Evolutionary conservation across 768 basidiomycete species (phyloP), one percentile per base, ranked within the genome.

Genomic region (Boletus tomentosulus): DNA sequence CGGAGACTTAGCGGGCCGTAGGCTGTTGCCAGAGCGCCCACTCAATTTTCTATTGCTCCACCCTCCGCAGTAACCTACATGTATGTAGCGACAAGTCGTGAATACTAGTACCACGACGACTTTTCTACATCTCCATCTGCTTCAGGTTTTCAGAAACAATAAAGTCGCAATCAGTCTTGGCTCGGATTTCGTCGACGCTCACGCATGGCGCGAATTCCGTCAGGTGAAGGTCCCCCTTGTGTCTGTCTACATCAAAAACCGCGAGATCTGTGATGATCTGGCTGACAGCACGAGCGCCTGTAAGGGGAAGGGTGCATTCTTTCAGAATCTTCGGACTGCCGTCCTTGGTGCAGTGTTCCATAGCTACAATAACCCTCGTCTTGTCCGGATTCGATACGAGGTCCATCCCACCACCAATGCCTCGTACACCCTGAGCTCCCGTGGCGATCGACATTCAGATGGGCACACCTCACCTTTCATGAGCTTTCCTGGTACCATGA

Each of bases 401-500:
- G 69, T 33, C 31, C 31, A 33, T 8, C 10, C 10, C 31, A 50
- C 94, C 93, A 13, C 93, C 93, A 68, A 96, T 93, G 3, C 11
- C 31, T 12, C 31, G 10, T 31, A 31, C 43, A 28, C 39, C 37
- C 38, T 47, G 27, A 46, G 94, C 85, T 12, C 35, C 15, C 35
- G 22, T 22, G n/a, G 46, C 45, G 30, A 63, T 13, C 7, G n/a
- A 15, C 42, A 15, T 43, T 53, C 30, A 44, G 41, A 33, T 15
- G 39, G 57, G 34, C 55, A 22, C 16, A n/a, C 37, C 51, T 48
- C 50, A 80, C 86, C 86, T 76, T 88, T 89, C 43, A 91, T 78
- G 70, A 91, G 81, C 74, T 96, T 94, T 16, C 92, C 91, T 6
- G 92, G 94, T 60, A 97, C 91, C 93, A 96, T 97, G 68, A 91